Conservation (phyloP, 2,329 filamentous ascomycete genomes). For the Fusarium falciforme region DNA sequence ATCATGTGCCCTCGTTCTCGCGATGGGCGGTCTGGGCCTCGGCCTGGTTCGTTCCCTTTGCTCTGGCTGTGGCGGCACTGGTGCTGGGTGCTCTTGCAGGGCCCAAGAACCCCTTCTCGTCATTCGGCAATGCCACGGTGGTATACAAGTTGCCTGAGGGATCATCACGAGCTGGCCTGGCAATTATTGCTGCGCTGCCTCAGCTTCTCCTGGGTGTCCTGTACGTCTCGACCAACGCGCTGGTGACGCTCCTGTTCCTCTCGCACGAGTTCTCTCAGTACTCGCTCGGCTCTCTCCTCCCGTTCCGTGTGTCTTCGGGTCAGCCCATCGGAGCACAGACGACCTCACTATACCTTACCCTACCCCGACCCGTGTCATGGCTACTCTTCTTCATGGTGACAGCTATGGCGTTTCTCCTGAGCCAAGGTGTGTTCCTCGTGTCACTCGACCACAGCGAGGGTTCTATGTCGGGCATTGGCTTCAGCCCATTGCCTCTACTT, state of each 20-base stretch:
- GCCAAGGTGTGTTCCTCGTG: constrained; percentile 56
- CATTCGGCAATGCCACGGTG: constrained; percentile 53
- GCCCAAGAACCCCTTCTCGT: constrained; percentile 46
- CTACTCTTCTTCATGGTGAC: constrained; percentile 57
- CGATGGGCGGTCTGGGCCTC: constrained; percentile 57
- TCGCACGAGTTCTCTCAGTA: constrained; percentile 63
- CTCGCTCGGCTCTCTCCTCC: constrained; percentile 44
- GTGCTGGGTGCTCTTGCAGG: constrained; percentile 49
- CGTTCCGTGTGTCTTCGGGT: constrained; percentile 60
- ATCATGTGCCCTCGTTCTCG: constrained; percentile 54
- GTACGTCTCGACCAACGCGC: constrained; percentile 60
- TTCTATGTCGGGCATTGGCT: constrained; percentile 49
- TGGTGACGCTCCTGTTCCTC: constrained; percentile 61
- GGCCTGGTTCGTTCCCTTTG: constrained; percentile 53
- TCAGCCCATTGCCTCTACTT: constrained; percentile 58
- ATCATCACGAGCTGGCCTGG: constrained; percentile 43
- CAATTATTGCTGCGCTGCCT: constrained; percentile 58
- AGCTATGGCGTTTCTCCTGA: constrained; percentile 58
- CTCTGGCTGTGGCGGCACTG: constrained; percentile 54
- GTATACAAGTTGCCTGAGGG: constrained; percentile 47
- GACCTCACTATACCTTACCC: constrained; percentile 61
- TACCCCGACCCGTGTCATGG: constrained; percentile 60
- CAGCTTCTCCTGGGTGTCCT: constrained; percentile 61
- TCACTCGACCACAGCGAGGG: constrained; percentile 43
- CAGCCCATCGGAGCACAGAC: constrained; percentile 57